These are phyloP conservation scores for Verbena officinalis DNA, from an alignment of 257 asterid species.

Conservation along the genomic window DNA sequence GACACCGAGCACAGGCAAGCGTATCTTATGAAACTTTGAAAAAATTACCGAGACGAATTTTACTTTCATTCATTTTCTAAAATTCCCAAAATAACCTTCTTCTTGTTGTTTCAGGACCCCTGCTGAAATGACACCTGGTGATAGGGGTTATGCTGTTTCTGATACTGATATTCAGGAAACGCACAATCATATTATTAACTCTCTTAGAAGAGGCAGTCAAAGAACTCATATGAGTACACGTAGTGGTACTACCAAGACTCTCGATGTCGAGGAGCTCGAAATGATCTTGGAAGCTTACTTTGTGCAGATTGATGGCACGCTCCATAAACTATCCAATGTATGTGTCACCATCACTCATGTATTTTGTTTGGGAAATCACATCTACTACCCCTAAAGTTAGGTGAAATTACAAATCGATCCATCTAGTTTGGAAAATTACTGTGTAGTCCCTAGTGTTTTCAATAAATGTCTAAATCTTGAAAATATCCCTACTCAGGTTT, in stretches of 20 bases:
- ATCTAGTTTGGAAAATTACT: too few relatives aligned
- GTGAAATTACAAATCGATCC: too few relatives aligned
- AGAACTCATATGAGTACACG: conserved; percentile 47
- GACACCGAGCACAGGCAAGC: conserved; percentile 47
- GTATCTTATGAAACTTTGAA: not conserved
- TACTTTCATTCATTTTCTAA: not conserved
- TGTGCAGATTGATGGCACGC: conserved; percentile 78
- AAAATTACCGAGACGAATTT: not conserved
- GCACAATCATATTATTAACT: conserved; percentile 16
- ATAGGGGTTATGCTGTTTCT: conserved; percentile 36
- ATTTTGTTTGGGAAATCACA: too few relatives aligned
- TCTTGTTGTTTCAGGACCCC: conserved; percentile 9
- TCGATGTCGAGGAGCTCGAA: conserved; percentile 86
- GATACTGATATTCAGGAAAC: conserved; percentile 31
- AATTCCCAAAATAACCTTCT: not conserved
- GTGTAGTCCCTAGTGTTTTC: too few relatives aligned
- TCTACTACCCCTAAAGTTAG: too few relatives aligned
- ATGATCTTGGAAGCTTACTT: conserved; percentile 92
- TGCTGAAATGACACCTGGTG: conserved; percentile 41
- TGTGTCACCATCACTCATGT: conserved; percentile 19
- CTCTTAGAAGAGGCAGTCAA: conserved; percentile 43
- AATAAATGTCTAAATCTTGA: too few relatives aligned
- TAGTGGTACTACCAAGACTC: conserved; percentile 46
- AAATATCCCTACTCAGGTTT: too few relatives aligned
- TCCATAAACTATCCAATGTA: conserved; percentile 74